A percentile compares a stretch with the other conserved stretches of the same genome.
Conservation (phyloP, 139 green algal species). For the Astrephomene gubernaculifera region DNA sequence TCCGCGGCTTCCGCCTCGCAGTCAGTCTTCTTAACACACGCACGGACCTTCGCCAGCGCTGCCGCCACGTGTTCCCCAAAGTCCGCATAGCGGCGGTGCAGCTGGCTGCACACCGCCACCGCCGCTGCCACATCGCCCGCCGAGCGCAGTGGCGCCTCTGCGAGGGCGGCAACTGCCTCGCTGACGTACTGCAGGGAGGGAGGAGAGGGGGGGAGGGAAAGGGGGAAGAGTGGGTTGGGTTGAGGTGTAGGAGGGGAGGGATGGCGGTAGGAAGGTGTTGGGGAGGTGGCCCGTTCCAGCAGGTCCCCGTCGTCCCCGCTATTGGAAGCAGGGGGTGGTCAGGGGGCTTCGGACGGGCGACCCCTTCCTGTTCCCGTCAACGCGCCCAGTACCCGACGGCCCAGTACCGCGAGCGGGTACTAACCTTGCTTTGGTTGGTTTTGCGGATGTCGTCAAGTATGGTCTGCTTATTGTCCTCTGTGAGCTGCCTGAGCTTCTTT, state of each 20-base stretch:
- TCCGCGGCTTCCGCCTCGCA: no score
- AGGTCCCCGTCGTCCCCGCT: no score
- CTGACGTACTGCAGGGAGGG: constrained; percentile 86
- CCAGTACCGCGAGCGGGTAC: no score
- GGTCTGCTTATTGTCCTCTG: constrained; percentile 66
- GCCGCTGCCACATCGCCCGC: constrained; percentile 87
- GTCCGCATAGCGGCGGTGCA: constrained; percentile 91
- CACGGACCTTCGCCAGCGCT: constrained; percentile 44
- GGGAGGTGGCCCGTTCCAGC: background rate
- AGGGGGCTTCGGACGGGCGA: no score
- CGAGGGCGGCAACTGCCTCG: constrained; percentile 88
- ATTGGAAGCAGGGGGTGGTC: no score
- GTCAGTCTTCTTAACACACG: no score
- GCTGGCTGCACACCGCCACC: constrained; percentile 78
- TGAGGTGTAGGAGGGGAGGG: background rate
- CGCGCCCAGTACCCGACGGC: no score
- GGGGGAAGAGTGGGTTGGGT: background rate
- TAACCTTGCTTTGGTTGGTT: constrained; percentile 88
- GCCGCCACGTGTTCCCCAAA: constrained; percentile 40
- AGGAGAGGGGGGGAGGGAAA: background rate
- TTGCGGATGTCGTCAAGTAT: constrained; percentile 83
- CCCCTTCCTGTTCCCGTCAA: no score
- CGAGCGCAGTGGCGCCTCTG: constrained; percentile 85
- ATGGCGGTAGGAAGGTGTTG: no score
- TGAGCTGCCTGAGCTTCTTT: constrained; percentile 86